Conservation (phyloP, 192 early-diverging fungal species). For the Umbelopsis sp. region DNA sequence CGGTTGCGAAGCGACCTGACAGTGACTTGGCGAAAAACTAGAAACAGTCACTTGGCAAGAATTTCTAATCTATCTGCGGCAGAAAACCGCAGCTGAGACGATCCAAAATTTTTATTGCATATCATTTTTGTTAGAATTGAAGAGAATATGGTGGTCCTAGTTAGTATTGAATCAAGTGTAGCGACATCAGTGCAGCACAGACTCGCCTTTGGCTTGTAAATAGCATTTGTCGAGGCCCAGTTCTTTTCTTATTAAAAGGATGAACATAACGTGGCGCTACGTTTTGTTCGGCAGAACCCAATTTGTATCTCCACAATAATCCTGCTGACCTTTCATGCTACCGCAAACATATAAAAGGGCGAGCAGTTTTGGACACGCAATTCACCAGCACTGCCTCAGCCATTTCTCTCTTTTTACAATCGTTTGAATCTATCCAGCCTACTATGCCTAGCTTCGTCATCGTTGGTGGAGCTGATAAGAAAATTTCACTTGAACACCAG, state of each 20-base stretch:
- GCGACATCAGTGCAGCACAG: background rate
- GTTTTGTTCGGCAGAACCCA: background rate
- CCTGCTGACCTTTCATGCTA: conserved; percentile 18
- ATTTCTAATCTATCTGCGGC: background rate
- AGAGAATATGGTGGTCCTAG: background rate
- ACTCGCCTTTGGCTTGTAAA: background rate
- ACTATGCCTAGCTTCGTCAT: conserved; percentile 17
- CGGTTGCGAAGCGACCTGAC: background rate
- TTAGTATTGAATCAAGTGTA: background rate
- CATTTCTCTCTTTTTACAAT: conserved; percentile 1
- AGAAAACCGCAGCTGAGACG: background rate
- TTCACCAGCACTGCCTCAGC: background rate
- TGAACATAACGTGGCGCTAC: conserved; percentile 1
- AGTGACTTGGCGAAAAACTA: background rate
- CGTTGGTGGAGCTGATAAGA: conserved; percentile 29
- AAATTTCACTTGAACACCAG: conserved; percentile 34
- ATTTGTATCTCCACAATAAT: background rate
- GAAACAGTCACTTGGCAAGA: background rate
- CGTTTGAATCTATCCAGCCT: background rate
- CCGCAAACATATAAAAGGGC: background rate
- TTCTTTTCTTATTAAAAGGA: background rate
- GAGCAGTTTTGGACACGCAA: background rate
- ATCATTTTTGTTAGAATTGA: background rate
- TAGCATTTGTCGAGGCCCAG: background rate
- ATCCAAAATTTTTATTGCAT: background rate